Percentiles rank a stretch among this genome's conserved stretches.
phyloP scores from a whole-genome alignment of 345 rosid species.

The Zanthoxylum bungeanum region DNA sequence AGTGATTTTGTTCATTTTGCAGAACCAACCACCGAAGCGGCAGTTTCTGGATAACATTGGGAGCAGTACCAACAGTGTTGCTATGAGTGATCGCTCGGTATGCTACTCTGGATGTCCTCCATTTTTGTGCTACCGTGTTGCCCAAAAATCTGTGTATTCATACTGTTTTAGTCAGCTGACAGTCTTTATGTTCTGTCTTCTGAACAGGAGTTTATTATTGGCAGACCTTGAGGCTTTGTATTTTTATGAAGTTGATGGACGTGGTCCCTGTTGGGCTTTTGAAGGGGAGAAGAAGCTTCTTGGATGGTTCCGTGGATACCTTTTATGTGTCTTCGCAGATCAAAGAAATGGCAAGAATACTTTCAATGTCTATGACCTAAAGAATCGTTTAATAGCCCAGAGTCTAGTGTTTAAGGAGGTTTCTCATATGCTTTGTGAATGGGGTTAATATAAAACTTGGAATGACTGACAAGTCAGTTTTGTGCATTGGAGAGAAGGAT shows the following conservation, averaged over 20 bases:
- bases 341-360: conserved; percentile 69
- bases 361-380: conserved; percentile 87
- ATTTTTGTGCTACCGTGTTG: conserved; percentile 3
- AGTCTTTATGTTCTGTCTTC: conserved; percentile 10
- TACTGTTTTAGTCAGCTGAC: conserved; percentile 5
- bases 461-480: conserved; percentile 59
- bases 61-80: conserved; percentile 53
- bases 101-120: conserved; percentile 14
- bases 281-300: conserved; percentile 92
- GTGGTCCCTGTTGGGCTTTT: conserved; percentile 99
- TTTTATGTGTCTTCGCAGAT: conserved; percentile 82
- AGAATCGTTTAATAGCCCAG: conserved; percentile 87
- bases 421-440: conserved; percentile 92
- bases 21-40: conserved; percentile 63
- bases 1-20: conserved; percentile 73
- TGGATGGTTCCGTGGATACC: conserved; percentile 97
- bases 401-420: conserved; percentile 77
- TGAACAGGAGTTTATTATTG: conserved; percentile 82
- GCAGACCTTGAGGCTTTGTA: conserved; percentile 96
- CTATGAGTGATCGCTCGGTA: conserved; percentile 97
- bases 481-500: conserved; percentile 94
- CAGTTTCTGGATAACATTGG: conserved; percentile 93
- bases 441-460: conserved; percentile 92
- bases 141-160: conserved; percentile 1
- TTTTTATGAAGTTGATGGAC: conserved; percentile 95